phyloP scores from a whole-genome alignment of 345 rosid species.

The Lumnitzera littorea region DNA sequence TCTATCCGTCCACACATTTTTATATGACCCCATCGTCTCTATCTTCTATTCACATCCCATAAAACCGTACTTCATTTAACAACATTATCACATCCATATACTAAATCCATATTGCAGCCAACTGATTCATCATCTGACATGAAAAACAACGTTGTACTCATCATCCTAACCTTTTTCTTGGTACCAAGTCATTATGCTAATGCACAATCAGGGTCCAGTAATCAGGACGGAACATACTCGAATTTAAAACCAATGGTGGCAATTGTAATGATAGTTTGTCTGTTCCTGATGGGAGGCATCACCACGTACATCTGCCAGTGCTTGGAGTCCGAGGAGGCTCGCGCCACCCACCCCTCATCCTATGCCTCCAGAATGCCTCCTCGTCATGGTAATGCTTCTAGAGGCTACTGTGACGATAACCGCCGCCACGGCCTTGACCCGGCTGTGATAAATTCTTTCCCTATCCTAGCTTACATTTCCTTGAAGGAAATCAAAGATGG shows the following conservation, averaged over 20 bases:
- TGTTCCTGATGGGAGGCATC: slow-evolving; percentile 63
- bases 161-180: no score
- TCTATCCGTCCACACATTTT: no score
- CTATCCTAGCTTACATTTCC: slow-evolving; percentile 59
- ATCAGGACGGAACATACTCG: slow-evolving; percentile 15
- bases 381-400: slow-evolving; percentile 12
- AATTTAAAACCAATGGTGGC: slow-evolving; percentile 62
- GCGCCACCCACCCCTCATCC: background rate
- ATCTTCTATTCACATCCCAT: no score
- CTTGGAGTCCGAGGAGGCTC: slow-evolving; percentile 11
- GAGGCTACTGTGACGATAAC: slow-evolving; percentile 23
- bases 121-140: no score
- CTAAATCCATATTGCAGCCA: no score
- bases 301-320: slow-evolving; percentile 77
- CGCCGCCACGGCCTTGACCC: slow-evolving; percentile 44
- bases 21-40: no score
- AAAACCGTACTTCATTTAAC: no score
- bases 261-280: slow-evolving; percentile 44
- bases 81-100: no score
- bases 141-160: no score
- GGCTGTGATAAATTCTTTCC: slow-evolving; percentile 47
- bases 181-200: no score
- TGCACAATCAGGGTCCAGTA: no score
- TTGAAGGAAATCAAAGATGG: slow-evolving; percentile 68
- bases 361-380: slow-evolving; percentile 3